Evolutionary conservation across 1,284 basidiomycete species (phyloP).

Genomic region (Tetrapyrgos nigripes): DNA sequence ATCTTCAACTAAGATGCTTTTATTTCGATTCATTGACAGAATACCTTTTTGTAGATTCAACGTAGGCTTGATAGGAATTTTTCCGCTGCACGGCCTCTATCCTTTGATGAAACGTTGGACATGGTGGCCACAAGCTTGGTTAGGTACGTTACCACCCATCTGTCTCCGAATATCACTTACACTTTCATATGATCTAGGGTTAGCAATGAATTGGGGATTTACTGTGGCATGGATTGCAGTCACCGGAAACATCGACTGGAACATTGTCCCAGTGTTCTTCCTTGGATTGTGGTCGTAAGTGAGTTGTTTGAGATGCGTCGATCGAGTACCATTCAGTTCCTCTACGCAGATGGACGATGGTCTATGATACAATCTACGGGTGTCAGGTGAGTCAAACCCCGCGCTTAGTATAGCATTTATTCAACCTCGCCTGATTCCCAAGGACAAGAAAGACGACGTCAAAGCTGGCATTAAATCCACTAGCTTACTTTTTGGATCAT

Average conservation of each 20-base stretch:
- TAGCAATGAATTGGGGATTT: constrained; percentile 39
- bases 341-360: constrained; percentile 50
- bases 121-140: constrained; percentile 75
- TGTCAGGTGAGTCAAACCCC: constrained; percentile 33
- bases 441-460: constrained; percentile 60
- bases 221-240: constrained; percentile 42
- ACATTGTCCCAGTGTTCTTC: constrained; percentile 3
- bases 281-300: constrained; percentile 4
- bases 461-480: constrained; percentile 63
- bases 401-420: no score
- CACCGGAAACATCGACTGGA: constrained; percentile 3
- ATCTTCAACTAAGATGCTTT: constrained; percentile 4
- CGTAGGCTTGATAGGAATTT: constrained; percentile 36
- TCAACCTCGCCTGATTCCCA: constrained; percentile 28
- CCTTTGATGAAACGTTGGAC: constrained; percentile 69
- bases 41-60: constrained; percentile 41
- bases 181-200: constrained; percentile 24
- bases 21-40: not conserved
- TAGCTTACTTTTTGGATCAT: constrained; percentile 55
- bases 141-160: constrained; percentile 42
- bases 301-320: not conserved
- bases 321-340: constrained; percentile 12
- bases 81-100: constrained; percentile 56
- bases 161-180: not conserved
- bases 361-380: constrained; percentile 67